Conservation (phyloP, 768 basidiomycete genomes). For the Suillus tomentosus region DNA sequence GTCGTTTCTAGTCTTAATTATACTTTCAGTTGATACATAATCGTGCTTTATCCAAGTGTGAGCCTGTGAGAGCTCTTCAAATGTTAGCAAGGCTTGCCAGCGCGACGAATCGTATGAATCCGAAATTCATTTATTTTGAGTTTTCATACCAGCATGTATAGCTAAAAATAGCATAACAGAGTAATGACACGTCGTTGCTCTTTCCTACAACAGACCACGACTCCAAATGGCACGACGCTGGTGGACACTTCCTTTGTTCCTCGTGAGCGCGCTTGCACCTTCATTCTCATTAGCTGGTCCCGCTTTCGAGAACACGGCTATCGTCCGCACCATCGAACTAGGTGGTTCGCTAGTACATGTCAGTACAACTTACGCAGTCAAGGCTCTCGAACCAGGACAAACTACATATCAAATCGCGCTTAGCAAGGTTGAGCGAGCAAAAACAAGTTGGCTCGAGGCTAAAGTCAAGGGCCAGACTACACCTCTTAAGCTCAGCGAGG, state of each 20-base stretch:
- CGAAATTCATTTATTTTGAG: background rate
- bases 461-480: slow-evolving; percentile 72
- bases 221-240: slow-evolving; percentile 44
- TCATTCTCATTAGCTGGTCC: slow-evolving; percentile 43
- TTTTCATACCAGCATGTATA: background rate
- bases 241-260: slow-evolving; percentile 50
- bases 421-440: slow-evolving; percentile 58
- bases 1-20: slow-evolving; percentile 14
- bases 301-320: slow-evolving; percentile 85
- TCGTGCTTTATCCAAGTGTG: background rate
- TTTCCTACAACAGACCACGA: slow-evolving; percentile 30
- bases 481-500: slow-evolving; percentile 52
- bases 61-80: background rate
- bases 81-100: background rate
- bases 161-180: slow-evolving; percentile 22
- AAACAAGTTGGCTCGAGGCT: slow-evolving; percentile 78
- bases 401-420: slow-evolving; percentile 71
- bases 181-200: slow-evolving; percentile 23
- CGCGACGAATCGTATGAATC: background rate
- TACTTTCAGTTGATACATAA: background rate
- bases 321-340: slow-evolving; percentile 88
- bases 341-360: slow-evolving; percentile 87
- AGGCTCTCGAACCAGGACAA: slow-evolving; percentile 62
- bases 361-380: slow-evolving; percentile 86
- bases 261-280: slow-evolving; percentile 42